phyloP scores from a whole-genome alignment of 225 moss, liverwort and hornwort species.

The Antitrichia curtipendula region DNA sequence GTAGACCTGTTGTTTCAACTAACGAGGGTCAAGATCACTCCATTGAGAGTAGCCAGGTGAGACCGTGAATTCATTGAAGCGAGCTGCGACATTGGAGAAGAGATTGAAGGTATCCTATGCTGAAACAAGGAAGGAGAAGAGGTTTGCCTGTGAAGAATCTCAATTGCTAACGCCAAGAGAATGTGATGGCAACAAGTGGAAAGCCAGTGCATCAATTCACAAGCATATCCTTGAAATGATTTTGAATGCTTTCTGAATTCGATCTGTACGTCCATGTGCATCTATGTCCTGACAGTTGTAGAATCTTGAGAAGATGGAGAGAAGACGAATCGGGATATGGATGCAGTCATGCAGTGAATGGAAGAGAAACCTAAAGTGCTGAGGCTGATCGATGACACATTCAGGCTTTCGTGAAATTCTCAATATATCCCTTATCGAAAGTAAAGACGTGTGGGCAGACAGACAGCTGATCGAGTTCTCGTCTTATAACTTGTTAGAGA shows the following conservation, averaged over 20 bases:
- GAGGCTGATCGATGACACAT: neutral
- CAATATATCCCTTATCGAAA: too few species aligned
- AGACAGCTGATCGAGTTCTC: too few species aligned
- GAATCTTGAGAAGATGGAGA: neutral
- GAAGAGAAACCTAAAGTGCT: neutral
- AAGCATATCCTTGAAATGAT: neutral
- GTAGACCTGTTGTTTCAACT: neutral
- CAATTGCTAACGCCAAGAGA: neutral
- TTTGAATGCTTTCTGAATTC: neutral
- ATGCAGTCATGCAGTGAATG: neutral
- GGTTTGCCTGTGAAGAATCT: neutral
- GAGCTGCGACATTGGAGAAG: neutral
- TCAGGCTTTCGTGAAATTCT: too few species aligned
- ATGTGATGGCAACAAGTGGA: neutral
- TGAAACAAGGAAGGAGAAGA: neutral
- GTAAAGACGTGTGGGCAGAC: too few species aligned
- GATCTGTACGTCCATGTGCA: neutral
- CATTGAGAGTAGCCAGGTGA: neutral
- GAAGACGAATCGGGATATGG: neutral
- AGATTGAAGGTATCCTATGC: neutral
- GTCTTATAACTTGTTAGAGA: too few species aligned
- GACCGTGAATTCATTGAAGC: neutral
- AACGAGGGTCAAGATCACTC: neutral
- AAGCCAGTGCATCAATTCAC: neutral
- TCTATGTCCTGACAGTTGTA: neutral